Conservation (phyloP, 2,329 filamentous ascomycete genomes). For the Xylaria polymorpha region DNA sequence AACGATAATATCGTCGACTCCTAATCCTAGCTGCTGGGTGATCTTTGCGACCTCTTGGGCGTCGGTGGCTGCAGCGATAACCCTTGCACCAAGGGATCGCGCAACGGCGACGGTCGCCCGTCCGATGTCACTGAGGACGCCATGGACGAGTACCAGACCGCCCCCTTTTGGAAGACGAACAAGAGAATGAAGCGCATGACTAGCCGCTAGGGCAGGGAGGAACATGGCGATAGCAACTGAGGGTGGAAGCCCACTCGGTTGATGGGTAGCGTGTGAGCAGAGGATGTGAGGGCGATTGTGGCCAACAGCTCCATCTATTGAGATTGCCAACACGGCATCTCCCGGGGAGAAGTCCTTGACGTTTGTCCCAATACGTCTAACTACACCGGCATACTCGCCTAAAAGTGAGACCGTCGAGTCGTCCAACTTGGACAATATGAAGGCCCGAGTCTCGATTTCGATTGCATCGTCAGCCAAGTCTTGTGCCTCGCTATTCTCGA, state of each 20-base stretch:
- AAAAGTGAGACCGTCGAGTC: neutral
- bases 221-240: neutral
- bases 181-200: neutral
- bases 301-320: constrained; percentile 2
- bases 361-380: constrained; percentile 19
- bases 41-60: neutral
- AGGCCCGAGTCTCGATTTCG: constrained; percentile 22
- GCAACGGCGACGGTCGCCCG: constrained; percentile 29
- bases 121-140: constrained; percentile 28
- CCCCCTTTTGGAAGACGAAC: constrained; percentile 7
- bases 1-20: constrained; percentile 3
- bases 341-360: constrained; percentile 14
- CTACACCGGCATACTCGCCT: constrained; percentile 27
- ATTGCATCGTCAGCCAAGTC: constrained; percentile 20
- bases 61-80: constrained; percentile 26
- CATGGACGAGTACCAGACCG: constrained; percentile 29
- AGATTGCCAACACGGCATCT: constrained; percentile 25
- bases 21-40: constrained; percentile 7
- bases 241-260: neutral
- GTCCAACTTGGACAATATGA: neutral
- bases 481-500: neutral
- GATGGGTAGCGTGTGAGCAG: no score
- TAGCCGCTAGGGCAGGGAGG: neutral
- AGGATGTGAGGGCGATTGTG: neutral
- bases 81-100: constrained; percentile 18